Percentiles rank a stretch among this genome's conserved stretches.
phyloP scores from a whole-genome alignment of 768 basidiomycete genomes.

The Clavulina sp. region DNA sequence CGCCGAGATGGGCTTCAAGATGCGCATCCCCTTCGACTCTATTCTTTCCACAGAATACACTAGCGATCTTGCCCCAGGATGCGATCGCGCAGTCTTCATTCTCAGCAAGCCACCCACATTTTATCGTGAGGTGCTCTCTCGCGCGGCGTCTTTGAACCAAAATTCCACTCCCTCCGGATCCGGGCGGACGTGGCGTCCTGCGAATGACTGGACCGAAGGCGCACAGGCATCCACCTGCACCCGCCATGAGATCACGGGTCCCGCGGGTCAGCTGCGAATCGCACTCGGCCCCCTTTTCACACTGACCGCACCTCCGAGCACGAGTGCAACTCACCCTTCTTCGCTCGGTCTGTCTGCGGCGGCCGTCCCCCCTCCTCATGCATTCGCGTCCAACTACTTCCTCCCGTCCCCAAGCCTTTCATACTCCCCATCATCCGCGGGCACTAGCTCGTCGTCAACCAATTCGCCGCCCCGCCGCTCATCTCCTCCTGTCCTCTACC shows the following conservation, averaged over 20 bases:
- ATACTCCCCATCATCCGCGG: too few relatives aligned
- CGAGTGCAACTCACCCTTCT: too few relatives aligned
- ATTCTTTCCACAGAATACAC: constrained; percentile 13
- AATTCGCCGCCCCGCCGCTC: too few relatives aligned
- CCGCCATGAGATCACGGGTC: constrained; percentile 47
- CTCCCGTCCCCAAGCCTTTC: too few relatives aligned
- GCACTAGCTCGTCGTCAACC: too few relatives aligned
- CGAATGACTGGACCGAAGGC: constrained; percentile 62
- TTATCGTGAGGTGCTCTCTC: constrained; percentile 32
- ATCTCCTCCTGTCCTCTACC: too few relatives aligned
- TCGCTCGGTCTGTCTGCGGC: too few relatives aligned
- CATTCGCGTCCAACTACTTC: too few relatives aligned
- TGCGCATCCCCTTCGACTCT: constrained; percentile 54
- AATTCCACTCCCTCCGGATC: constrained; percentile 3
- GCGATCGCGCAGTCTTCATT: constrained; percentile 42
- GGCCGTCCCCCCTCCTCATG: too few relatives aligned
- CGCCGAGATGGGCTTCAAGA: constrained; percentile 59
- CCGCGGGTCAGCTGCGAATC: constrained; percentile 40
- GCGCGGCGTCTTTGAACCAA: neutral
- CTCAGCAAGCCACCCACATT: constrained; percentile 52
- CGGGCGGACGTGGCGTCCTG: constrained; percentile 39
- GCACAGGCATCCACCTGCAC: constrained; percentile 47
- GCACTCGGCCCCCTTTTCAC: constrained; percentile 26
- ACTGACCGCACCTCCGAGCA: too few relatives aligned
- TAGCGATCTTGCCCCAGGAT: constrained; percentile 23